phyloP scores from a whole-genome alignment of 2,329 filamentous ascomycete species.

The Chaetomiaceae sp. region DNA sequence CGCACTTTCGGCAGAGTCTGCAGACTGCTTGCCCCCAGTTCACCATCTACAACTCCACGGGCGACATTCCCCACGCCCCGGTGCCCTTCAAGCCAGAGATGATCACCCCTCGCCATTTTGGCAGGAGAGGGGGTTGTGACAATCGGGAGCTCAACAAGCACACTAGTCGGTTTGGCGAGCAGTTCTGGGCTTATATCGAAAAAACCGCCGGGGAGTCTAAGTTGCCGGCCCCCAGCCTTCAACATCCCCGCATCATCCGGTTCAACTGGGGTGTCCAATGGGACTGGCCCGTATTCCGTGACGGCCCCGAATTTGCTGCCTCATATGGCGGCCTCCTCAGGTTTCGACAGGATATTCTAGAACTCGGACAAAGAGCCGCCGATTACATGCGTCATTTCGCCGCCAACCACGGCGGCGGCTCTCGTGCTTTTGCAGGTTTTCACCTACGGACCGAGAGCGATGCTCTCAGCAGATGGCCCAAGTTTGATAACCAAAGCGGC shows the following conservation, averaged over 20 bases:
- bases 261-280: constrained; percentile 44
- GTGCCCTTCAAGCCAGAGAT: constrained; percentile 34
- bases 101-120: constrained; percentile 41
- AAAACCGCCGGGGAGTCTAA: constrained; percentile 28
- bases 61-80: constrained; percentile 36
- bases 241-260: constrained; percentile 37
- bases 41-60: constrained; percentile 36
- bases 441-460: constrained; percentile 48
- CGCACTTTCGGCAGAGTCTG: constrained; percentile 40
- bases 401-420: constrained; percentile 16
- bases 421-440: constrained; percentile 36
- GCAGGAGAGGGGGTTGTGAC: constrained; percentile 37
- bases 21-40: constrained; percentile 40
- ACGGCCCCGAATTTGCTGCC: constrained; percentile 44
- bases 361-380: constrained; percentile 36
- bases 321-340: constrained; percentile 41
- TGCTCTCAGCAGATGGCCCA: constrained; percentile 43
- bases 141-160: constrained; percentile 39
- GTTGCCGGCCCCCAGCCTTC: constrained; percentile 17
- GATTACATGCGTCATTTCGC: constrained; percentile 35
- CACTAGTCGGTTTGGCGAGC: constrained; percentile 36
- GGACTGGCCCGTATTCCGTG: constrained; percentile 44
- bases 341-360: constrained; percentile 40
- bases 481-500: constrained; percentile 38
- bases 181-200: constrained; percentile 34